Base-by-base conservation (phyloP, 345 rosid genomes). In the Linum usitatissimum region DNA sequence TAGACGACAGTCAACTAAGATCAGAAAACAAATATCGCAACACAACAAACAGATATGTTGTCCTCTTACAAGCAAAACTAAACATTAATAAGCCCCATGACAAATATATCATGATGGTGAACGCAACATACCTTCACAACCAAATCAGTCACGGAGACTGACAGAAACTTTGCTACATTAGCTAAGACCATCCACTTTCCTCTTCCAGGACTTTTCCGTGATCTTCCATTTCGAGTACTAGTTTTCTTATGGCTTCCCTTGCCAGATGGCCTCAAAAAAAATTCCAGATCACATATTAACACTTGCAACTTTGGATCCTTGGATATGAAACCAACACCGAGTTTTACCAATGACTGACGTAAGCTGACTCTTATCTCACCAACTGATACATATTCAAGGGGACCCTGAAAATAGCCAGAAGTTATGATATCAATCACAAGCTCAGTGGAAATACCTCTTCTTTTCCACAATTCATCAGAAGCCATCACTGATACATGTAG, bases 131-230 rank as follows among this genome's bases (percentile, higher is more conserved):
- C 99, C 96, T 84, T 87, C 70, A 93, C 66, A 76, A 75, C 83
- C 76, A 93, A 79, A 78, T 93, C 97, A 34, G 90, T 72, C 51
- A 93, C 79, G 58, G 96, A 87, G 71, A 90, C 82, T 18, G 99
- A 93, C 75, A 93, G 74, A 81, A 84, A 93, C 76, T 90, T 84
- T 42, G 97, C 96, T 70, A 81, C 60, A 63, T 83, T 90, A 69
- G 99, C 99, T 58, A 83, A 80, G 73, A 90, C 86, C 88, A 81
- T 87, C 96, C 90, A 93, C 72, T 86, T 90, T 69, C 96, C 99
- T 75, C 90, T 70, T 73, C 99, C 90, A 34, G 75, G 65, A 61
- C 67, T 15, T 45, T 45, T 45, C 30, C 58, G 70, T 18, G 74
- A 10, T 31, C 87, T 81, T 30, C 79, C 60, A 66, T 73, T 89